Evolutionary conservation across 2,329 filamentous ascomycete genomes (phyloP).

Genomic region (Fusarium burgessii): DNA sequence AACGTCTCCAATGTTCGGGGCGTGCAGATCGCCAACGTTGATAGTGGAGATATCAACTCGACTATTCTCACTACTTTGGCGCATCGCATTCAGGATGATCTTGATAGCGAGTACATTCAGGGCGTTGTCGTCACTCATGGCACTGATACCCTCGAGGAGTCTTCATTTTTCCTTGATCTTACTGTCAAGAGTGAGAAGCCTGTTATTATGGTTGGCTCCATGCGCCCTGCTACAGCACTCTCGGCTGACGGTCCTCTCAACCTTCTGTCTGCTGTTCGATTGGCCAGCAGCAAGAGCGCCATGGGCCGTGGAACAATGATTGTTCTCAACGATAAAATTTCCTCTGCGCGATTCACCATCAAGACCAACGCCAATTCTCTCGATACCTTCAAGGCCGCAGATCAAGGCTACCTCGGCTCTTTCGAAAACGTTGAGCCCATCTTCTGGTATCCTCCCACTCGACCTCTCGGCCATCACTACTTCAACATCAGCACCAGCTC

Average conservation of each 20-base stretch:
- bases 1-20: slow-evolving; percentile 66
- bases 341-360: slow-evolving; percentile 65
- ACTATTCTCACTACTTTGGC: slow-evolving; percentile 61
- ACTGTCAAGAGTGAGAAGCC: slow-evolving; percentile 68
- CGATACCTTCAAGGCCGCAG: slow-evolving; percentile 69
- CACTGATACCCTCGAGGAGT: slow-evolving; percentile 73
- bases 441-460: slow-evolving; percentile 67
- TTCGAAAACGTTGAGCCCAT: slow-evolving; percentile 68
- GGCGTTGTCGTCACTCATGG: slow-evolving; percentile 73
- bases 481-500: slow-evolving; percentile 53
- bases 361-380: slow-evolving; percentile 72
- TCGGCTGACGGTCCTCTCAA: slow-evolving; percentile 73
- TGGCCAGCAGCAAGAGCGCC: slow-evolving; percentile 61
- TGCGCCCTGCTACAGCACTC: slow-evolving; percentile 71
- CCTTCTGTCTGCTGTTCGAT: slow-evolving; percentile 67
- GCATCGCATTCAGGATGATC: slow-evolving; percentile 59
- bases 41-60: slow-evolving; percentile 59
- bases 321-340: slow-evolving; percentile 71
- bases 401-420: slow-evolving; percentile 68
- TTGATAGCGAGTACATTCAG: slow-evolving; percentile 54
- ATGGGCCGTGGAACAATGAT: slow-evolving; percentile 66
- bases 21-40: slow-evolving; percentile 63
- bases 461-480: slow-evolving; percentile 58
- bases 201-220: slow-evolving; percentile 69
- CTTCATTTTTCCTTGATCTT: slow-evolving; percentile 70